Base-by-base conservation (phyloP, 768 basidiomycete species). In the Rhodotorula paludigena region DNA sequence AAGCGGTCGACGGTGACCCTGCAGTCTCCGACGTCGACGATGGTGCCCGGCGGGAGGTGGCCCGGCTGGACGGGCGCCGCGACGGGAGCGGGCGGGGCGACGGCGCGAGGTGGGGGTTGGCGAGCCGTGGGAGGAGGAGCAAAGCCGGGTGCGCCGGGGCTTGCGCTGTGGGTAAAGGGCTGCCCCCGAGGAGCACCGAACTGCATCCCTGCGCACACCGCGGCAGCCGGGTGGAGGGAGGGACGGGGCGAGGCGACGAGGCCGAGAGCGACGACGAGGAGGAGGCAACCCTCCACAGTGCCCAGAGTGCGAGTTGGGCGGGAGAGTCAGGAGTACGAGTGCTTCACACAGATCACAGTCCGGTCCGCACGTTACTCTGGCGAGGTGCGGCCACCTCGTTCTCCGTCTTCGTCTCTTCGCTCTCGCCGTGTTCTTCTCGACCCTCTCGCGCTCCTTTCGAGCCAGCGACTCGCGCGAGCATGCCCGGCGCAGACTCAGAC, bases 1-100 rank as follows among this genome's bases (percentile, higher is more conserved):
- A 96, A 98, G 76, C 87, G 85, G 77, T 98, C 93, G 52, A 99
- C 90, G 75, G 89, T 86, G 60, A 99, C 92, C 28, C 82, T 85
- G 79, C 88, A 88, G 75, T 90, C 89, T 80, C 91, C 91, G 64
- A 99, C 90, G 10, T 85, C 81, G 74, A 99, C 90, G 55, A 87
- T 84, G 78, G 96, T 92, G 7, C 96, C 96, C 9, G 81, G 81
- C 12, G 76, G 74, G 20, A 83, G 76, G 1, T 80, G 80, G 4
- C 81, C 82, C 57, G 76, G 78, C 0, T 54, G 41, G 32, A 48
- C 45, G 32, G 57, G 21, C 28, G 55, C 49, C 23, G 49, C 41
- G n/a, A 21, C 39, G 9, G 41, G 9, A 3, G 41, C 20, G 6
- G 61, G 42, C 18, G 45, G 36, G 30, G 66, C 52, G 47, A 57